Evolutionary conservation across 2,329 filamentous ascomycete species (phyloP), one percentile per base, ranked within the genome.

Genomic region (Aspergillus sp.): DNA sequence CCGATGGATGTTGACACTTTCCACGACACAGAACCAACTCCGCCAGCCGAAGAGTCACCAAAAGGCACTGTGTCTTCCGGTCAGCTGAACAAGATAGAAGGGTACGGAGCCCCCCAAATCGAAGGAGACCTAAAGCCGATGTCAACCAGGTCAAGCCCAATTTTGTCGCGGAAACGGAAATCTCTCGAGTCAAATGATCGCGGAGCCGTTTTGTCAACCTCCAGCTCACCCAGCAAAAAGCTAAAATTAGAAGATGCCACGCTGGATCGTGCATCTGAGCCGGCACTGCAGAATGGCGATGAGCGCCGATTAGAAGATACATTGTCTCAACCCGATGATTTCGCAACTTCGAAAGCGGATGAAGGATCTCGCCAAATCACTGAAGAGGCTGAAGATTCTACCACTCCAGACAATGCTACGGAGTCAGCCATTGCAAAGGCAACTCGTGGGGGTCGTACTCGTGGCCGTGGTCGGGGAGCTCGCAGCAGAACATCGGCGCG

Each of bases 391-490:
- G 64, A 66, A 30, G 62, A 56, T 30, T 62, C 63, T 18, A 58
- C 56, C 15, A 60, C 57, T 7, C 53, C 64, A 6, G 61, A 64
- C 48, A 60, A 64, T 55, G 62, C 57, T 22, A 56, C 50, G n/a
- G 64, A 60, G 45, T 60, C 56, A 7, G 53, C 60, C 22, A 56
- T 59, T 26, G 64, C 61, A 34, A 70, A 72, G 53, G 64, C 57
- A 48, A 45, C 49, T 38, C 62, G 71, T 41, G 68, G 70, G 3
- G 71, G 71, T 6, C 69, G 74, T 47, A 67, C 64, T 43, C 66
- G 69, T 36, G 59, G 68, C 48, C 68, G 74, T 56, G 73, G 71
- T 38, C 69, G 73, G 36, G 71, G 71, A 26, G 65, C 72, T 43
- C 69, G 73, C 38, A 70, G 68, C 22, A 66, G 71, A 39, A 67